Evolutionary conservation across 129 eudicot species (phyloP), one percentile per base, ranked within the genome.

Genomic region (Scalesia atractyloides): DNA sequence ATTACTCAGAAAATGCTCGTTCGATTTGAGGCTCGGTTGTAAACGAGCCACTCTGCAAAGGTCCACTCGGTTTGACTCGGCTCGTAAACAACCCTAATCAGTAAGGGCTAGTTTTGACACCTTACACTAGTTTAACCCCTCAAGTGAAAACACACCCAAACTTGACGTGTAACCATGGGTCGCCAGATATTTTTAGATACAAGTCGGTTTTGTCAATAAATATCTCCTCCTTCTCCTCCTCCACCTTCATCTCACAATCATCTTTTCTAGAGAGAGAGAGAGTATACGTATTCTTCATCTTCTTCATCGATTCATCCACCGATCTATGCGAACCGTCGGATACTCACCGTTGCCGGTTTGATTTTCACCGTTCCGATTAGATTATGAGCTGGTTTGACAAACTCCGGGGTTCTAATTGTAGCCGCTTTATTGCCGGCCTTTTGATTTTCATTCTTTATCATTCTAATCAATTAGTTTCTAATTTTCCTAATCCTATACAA

Each of bases 361-460:
- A 47, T 24, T 69, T 44, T 33, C 68, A 6, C 61, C 54, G 68
- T 36, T 47, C 36, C 18, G 65, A 57, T 47, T 54, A 50, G 85
- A 85, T 88, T 82, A 92, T 89, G 98, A 93, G 92, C 95, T 86
- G 84, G 86, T 84, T 87, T 85, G 98, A 89, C 80, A 84, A 89
- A 54, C 79, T 93, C 66, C 86, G 92, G 67, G 87, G 85, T 66
- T 88, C 94, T 20, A 84, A 89, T 80, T 79, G 80, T 33, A 89
- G 97, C 96, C 97, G 98, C 84, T 82, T 94, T 69, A 81, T 93
- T 75, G 96, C 98, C 82, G 97, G 98, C 87, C 88, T 86, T 78
- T 70, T 90, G 63, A 79, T 90, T 66, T 95, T 90, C 75, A 79
- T 95, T 44, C 85, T 90, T 24, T 95, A 82, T 67, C 94, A 95